These are phyloP conservation scores for Chenopodium album DNA, from an alignment of 148 eudicot species.

Conservation along the genomic window DNA sequence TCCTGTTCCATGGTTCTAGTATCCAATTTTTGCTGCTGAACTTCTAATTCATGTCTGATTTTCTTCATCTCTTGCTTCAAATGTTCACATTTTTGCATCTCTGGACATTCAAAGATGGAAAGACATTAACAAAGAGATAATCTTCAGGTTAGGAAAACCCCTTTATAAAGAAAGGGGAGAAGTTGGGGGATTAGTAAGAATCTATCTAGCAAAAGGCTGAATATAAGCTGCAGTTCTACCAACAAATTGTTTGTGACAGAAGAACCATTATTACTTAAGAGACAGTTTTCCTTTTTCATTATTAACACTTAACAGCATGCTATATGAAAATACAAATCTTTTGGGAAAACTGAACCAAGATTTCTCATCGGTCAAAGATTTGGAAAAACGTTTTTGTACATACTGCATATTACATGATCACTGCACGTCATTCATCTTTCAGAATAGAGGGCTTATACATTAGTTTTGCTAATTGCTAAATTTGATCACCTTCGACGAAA, in stretches of 20 bases:
- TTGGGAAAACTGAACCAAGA: not conserved
- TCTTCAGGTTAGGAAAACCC: not conserved
- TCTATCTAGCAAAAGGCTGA: no score
- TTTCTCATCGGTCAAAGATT: not conserved
- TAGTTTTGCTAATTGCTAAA: not conserved
- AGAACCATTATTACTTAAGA: no score
- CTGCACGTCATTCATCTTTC: not conserved
- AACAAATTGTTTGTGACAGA: not conserved
- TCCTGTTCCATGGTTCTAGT: slow-evolving; percentile 2
- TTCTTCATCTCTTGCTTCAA: slow-evolving; percentile 28
- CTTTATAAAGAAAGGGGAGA: no score
- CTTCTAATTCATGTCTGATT: slow-evolving; percentile 12
- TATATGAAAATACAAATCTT: not conserved
- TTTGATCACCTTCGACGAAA: slow-evolving; percentile 21
- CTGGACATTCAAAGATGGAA: slow-evolving; percentile 8
- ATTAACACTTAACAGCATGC: not conserved
- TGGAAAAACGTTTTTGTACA: not conserved
- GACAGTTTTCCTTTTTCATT: no score
- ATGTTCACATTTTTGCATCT: slow-evolving; percentile 10
- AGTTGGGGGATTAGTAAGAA: no score
- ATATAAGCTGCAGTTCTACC: no score
- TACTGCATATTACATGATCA: not conserved
- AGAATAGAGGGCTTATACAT: not conserved
- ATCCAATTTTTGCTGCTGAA: slow-evolving; percentile 15
- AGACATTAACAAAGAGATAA: not conserved